Evolutionary conservation across 2,329 filamentous ascomycete genomes (phyloP), one percentile per base, ranked within the genome.

Genomic region (Thelonectria blattea): DNA sequence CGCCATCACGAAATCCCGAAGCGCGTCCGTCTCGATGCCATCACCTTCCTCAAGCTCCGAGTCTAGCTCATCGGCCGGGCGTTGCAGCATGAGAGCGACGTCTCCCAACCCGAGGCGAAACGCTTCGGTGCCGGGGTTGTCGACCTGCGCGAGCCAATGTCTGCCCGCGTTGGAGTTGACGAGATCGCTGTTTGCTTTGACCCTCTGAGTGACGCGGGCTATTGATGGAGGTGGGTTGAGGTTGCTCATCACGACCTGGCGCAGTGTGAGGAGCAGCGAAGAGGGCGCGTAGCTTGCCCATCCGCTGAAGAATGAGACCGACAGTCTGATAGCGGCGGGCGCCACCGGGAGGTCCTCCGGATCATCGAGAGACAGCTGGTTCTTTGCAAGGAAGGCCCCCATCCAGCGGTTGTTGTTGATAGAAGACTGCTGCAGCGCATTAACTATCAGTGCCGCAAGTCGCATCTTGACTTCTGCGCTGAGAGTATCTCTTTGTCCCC

Each of bases 391-490:
- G 39, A 78, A 78, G 10, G 75, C 48, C 0, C 61, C 46, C 20
- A 71, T 69, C 75, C 75, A 78, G 22, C 71, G 70, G 3, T 32
- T 49, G 45, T 76, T 71, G 18, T 72, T 73, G 1, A 37, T 34
- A 15, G 68, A 68, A 0, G 75, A 78, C 14, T 63, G 57, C 6
- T 73, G 65, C 5, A 75, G 11, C 2, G 66, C 56, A 1, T 57
- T 57, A 18, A 71, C 58, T 17, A 76, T 55, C 5, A 77, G 55
- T 2, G 62, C 49, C 2, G 54, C 62, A 41, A 74, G 62, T 37
- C 68, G 45, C 3, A 6, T 17, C 15, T 58, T 66, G 11, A 60
- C 62, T 1, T 50, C 39, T 9, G 32, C 14, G 1, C 56, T 37
- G 12, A 70, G 7, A 2, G 39, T 51, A 5, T 9, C 37, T 0